phyloP scores from a whole-genome alignment of 257 asterid species.

The Lycium barbarum region DNA sequence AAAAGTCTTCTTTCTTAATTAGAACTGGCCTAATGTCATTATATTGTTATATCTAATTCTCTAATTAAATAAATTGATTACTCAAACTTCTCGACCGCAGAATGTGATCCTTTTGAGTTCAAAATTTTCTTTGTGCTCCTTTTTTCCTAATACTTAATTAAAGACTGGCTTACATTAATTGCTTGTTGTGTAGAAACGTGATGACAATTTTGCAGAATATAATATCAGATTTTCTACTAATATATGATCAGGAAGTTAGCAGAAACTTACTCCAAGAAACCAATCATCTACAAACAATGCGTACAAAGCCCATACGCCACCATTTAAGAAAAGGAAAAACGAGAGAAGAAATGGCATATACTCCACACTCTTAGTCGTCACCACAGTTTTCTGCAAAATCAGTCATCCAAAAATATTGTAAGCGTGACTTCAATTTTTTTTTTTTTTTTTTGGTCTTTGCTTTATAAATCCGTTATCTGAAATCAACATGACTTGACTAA shows the following conservation, averaged over 20 bases:
- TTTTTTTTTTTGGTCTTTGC: too few species aligned
- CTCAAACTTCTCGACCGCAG: background rate
- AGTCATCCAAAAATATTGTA: background rate
- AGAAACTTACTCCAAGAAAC: constrained; percentile 75
- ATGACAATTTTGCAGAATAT: background rate
- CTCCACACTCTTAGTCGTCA: constrained; percentile 68
- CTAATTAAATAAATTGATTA: background rate
- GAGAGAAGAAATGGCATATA: constrained; percentile 85
- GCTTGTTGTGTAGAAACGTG: background rate
- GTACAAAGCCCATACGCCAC: constrained; percentile 77
- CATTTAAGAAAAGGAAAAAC: constrained; percentile 72
- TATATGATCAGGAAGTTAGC: background rate
- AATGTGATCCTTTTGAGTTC: background rate
- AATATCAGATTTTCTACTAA: background rate
- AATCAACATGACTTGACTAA: too few species aligned
- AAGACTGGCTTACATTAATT: background rate
- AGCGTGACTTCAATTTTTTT: too few species aligned
- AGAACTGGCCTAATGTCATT: background rate
- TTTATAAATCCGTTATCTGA: background rate
- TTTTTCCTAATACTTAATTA: background rate
- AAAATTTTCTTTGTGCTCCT: background rate
- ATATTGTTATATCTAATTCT: background rate
- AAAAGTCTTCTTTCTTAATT: constrained; percentile 48
- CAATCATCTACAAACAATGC: constrained; percentile 63
- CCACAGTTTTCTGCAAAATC: constrained; percentile 65